Percentiles rank a stretch among this genome's conserved stretches.
Evolutionary conservation across 345 rosid genomes (phyloP).

Genomic region (Lenwebbia sp.): DNA sequence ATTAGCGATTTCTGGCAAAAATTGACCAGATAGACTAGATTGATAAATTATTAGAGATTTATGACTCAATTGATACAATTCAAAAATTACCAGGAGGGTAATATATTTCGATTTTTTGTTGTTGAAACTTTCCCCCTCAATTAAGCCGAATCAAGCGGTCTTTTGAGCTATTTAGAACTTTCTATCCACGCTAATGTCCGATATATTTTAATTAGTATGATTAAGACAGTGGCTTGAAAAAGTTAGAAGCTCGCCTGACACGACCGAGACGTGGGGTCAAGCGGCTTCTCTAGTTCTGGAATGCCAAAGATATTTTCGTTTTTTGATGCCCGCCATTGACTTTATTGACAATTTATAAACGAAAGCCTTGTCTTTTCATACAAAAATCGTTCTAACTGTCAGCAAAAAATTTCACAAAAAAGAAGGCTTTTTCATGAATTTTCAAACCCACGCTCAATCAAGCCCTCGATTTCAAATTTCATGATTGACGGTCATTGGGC

Average conservation of each 20-base stretch:
- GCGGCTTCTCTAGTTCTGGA: neutral
- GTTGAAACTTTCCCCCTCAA: too few relatives aligned
- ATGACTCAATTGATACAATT: too few relatives aligned
- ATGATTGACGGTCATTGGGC: neutral
- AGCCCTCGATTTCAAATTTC: neutral
- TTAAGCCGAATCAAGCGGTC: neutral
- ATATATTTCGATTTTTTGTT: too few relatives aligned
- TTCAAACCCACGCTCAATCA: neutral
- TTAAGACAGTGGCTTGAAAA: neutral
- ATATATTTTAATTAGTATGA: neutral
- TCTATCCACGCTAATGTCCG: neutral
- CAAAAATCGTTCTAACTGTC: too few relatives aligned
- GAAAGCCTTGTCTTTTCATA: too few relatives aligned
- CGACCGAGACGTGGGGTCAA: neutral
- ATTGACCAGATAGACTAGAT: too few relatives aligned
- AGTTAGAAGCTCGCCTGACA: neutral
- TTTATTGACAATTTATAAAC: too few relatives aligned
- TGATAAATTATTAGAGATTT: too few relatives aligned
- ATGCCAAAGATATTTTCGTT: too few relatives aligned
- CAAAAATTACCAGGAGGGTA: too few relatives aligned
- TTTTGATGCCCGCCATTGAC: too few relatives aligned
- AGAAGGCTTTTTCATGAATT: neutral
- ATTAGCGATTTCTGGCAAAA: too few relatives aligned
- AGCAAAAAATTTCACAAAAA: neutral
- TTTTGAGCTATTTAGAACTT: neutral